phyloP scores from a whole-genome alignment of 768 basidiomycete genomes.

The Rhodosporidiobolus odoratus region DNA sequence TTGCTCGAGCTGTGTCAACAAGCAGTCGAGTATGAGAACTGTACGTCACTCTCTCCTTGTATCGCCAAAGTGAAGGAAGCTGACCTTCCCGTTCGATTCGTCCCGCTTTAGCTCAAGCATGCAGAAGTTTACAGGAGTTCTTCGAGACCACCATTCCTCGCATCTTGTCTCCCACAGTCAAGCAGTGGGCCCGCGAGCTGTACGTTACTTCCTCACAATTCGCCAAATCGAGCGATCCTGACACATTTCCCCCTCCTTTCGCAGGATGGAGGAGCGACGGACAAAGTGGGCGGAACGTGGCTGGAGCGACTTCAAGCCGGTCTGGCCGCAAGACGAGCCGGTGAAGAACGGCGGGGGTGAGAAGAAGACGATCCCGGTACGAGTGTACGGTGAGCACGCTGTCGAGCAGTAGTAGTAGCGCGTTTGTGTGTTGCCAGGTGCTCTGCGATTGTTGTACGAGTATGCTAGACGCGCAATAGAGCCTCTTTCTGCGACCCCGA shows the following conservation, averaged over 20 bases:
- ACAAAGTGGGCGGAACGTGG: constrained; percentile 22
- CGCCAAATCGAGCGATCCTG: not conserved
- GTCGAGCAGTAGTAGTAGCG: not conserved
- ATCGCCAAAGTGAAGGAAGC: not conserved
- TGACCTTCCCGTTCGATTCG: not conserved
- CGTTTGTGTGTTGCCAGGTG: not conserved
- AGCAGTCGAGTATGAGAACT: constrained; percentile 51
- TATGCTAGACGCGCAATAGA: not conserved
- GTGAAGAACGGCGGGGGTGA: not conserved
- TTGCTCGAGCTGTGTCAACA: constrained; percentile 82
- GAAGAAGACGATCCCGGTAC: constrained; percentile 17
- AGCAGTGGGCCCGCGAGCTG: constrained; percentile 63
- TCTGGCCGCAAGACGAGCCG: not conserved
- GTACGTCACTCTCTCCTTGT: constrained; percentile 12
- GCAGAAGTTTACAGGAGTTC: constrained; percentile 61
- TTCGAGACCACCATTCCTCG: constrained; percentile 73
- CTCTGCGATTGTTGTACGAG: not conserved
- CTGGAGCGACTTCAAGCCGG: constrained; percentile 17
- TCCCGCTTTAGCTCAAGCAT: constrained; percentile 53
- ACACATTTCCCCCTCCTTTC: not conserved
- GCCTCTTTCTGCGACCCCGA: not conserved
- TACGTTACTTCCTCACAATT: not conserved
- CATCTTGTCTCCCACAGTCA: constrained; percentile 66
- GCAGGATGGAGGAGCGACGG: constrained; percentile 22
- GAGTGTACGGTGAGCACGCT: constrained; percentile 25